These are phyloP conservation scores for Xylaria flabelliformis DNA, from an alignment of 495 filamentous ascomycete species.

Conservation along the genomic window DNA sequence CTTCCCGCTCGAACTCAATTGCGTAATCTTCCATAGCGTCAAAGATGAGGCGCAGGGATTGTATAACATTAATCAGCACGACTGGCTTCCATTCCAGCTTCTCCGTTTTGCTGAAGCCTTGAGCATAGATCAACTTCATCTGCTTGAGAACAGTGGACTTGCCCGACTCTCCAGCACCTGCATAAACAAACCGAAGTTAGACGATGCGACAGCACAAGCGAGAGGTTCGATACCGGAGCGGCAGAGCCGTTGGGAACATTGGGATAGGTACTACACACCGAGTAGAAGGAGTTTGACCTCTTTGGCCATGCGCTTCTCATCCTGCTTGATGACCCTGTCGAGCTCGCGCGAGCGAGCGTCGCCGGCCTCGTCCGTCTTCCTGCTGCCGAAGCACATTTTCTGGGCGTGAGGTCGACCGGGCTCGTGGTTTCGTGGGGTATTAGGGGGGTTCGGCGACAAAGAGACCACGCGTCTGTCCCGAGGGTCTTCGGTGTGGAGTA, in stretches of 20 bases:
- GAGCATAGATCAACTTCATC: constrained; percentile 97
- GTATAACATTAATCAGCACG: constrained; percentile 90
- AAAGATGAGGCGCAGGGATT: constrained; percentile 86
- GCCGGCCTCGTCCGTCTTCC: constrained; percentile 58
- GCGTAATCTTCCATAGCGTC: constrained; percentile 91
- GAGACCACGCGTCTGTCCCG: constrained; percentile 1
- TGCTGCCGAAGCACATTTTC: constrained; percentile 67
- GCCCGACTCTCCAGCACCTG: constrained; percentile 96
- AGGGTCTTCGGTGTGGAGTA: neutral
- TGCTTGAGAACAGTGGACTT: constrained; percentile 99
- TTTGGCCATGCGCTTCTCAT: constrained; percentile 79
- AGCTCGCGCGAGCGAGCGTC: constrained; percentile 67
- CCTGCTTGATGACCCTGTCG: constrained; percentile 75
- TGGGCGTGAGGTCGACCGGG: constrained; percentile 4
- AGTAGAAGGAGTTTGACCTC: constrained; percentile 86
- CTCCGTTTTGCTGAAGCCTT: constrained; percentile 90
- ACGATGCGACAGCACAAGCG: constrained; percentile 33
- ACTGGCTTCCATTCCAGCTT: constrained; percentile 92
- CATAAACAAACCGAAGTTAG: constrained; percentile 34
- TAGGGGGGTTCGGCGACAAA: neutral
- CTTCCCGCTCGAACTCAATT: constrained; percentile 75
- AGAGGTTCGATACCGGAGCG: constrained; percentile 31
- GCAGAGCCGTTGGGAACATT: constrained; percentile 15
- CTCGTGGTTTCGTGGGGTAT: constrained; percentile 13
- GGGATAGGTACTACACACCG: constrained; percentile 62